Evolutionary conservation across 768 basidiomycete species (phyloP).

Genomic region (Pholiota conissans): DNA sequence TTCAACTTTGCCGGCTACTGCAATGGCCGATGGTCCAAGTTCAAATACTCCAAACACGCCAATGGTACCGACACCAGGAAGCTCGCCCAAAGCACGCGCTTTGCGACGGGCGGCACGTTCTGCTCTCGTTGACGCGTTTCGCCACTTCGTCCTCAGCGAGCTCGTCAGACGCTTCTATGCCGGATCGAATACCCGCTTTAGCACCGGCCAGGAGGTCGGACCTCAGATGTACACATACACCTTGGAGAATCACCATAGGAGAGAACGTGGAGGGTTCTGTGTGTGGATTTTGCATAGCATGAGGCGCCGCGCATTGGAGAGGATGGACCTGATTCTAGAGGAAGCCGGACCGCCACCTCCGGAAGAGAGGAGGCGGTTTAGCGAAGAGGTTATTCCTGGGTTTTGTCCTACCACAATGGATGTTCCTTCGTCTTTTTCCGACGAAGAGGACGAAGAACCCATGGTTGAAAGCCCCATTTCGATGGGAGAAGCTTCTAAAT

Average conservation of each 20-base stretch:
- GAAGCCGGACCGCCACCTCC: constrained; percentile 26
- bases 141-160: constrained; percentile 58
- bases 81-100: constrained; percentile 32
- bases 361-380: neutral
- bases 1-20: constrained; percentile 18
- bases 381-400: neutral
- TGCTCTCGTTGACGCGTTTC: constrained; percentile 64
- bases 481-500: neutral
- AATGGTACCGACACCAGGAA: constrained; percentile 24
- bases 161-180: constrained; percentile 37
- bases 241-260: constrained; percentile 5
- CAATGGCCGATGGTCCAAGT: constrained; percentile 20
- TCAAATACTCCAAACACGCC: constrained; percentile 23
- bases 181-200: constrained; percentile 18
- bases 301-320: constrained; percentile 44
- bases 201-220: constrained; percentile 8
- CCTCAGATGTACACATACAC: constrained; percentile 7
- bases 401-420: constrained; percentile 28
- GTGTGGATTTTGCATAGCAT: constrained; percentile 56
- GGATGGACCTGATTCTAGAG: constrained; percentile 41
- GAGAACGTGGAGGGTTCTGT: constrained; percentile 41
- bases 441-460: constrained; percentile 40
- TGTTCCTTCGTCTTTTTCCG: constrained; percentile 34
- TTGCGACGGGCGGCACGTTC: constrained; percentile 67
- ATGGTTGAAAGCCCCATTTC: neutral